Conservation (phyloP, 192 early-diverging fungal genomes). For the Coemansia sp. region DNA sequence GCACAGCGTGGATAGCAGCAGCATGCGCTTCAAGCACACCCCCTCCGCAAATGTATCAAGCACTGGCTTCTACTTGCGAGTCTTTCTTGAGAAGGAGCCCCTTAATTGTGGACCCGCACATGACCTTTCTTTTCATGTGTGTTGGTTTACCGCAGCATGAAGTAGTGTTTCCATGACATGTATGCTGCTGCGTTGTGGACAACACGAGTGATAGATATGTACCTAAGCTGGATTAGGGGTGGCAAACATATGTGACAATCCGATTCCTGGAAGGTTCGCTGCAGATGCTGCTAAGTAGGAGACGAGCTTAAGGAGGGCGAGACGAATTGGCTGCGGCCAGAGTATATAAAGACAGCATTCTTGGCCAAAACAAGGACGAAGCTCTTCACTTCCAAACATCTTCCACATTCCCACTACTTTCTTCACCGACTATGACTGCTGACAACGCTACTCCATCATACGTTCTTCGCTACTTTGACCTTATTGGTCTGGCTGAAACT, state of each 20-base stretch:
- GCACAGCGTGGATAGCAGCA: not conserved
- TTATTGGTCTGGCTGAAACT: slow-evolving; percentile 28
- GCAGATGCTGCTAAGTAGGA: not conserved
- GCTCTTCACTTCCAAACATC: not conserved
- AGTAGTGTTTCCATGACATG: no score
- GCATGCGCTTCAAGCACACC: not conserved
- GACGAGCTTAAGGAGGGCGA: not conserved
- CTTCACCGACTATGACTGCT: not conserved
- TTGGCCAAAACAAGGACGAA: not conserved
- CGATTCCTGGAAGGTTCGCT: not conserved
- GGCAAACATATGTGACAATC: not conserved
- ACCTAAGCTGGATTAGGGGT: not conserved
- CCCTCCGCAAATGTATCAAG: not conserved
- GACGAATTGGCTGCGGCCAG: not conserved
- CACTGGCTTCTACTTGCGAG: not conserved
- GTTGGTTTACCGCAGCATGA: not conserved
- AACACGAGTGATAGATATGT: not conserved
- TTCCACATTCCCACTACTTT: not conserved
- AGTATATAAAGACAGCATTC: not conserved
- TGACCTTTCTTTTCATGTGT: not conserved
- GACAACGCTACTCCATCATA: slow-evolving; percentile 17
- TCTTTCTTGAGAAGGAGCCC: not conserved
- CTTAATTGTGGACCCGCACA: not conserved
- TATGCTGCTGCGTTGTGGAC: not conserved
- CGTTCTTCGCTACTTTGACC: slow-evolving; percentile 41